These are phyloP conservation scores for Stephania japonica DNA, from an alignment of 164 flowering plant genomes.

Conservation along the genomic window DNA sequence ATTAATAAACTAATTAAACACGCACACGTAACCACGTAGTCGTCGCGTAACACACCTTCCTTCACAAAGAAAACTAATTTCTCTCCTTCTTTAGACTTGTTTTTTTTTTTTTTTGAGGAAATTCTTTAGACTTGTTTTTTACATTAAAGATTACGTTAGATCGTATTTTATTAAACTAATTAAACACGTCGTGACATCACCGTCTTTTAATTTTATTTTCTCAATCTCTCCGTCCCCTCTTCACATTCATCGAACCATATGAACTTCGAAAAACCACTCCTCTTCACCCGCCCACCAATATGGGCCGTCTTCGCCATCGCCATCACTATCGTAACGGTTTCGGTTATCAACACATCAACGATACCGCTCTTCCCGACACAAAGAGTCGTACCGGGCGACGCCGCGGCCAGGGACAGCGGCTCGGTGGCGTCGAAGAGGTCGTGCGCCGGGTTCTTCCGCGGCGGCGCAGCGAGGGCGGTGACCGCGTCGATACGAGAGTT, in stretches of 20 bases:
- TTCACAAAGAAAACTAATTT: not conserved
- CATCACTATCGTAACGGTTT: slow-evolving; percentile 32
- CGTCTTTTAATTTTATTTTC: not conserved
- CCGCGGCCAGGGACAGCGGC: slow-evolving; percentile 1
- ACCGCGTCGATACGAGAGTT: slow-evolving; percentile 63
- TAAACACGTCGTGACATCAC: too few relatives aligned
- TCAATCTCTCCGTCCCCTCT: not conserved
- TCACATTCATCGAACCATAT: slow-evolving; percentile 10
- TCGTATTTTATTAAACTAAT: too few relatives aligned
- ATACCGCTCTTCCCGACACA: slow-evolving; percentile 22
- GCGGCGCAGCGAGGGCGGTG: slow-evolving; percentile 26
- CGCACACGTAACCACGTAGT: too few relatives aligned
- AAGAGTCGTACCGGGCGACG: slow-evolving; percentile 8
- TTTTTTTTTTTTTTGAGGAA: too few relatives aligned
- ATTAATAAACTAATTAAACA: too few relatives aligned
- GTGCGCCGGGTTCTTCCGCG: slow-evolving; percentile 42
- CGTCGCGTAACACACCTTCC: not conserved
- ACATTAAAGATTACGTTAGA: not conserved
- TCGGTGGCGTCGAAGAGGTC: slow-evolving; percentile 16
- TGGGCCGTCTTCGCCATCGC: slow-evolving; percentile 28
- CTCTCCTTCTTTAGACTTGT: not conserved
- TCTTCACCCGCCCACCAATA: slow-evolving; percentile 29
- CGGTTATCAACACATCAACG: slow-evolving; percentile 31
- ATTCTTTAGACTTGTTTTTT: not conserved
- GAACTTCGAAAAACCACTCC: slow-evolving; percentile 28